These are phyloP conservation scores for Nicotiana rustica DNA, from an alignment of 305 asterid genomes.

Conservation along the genomic window DNA sequence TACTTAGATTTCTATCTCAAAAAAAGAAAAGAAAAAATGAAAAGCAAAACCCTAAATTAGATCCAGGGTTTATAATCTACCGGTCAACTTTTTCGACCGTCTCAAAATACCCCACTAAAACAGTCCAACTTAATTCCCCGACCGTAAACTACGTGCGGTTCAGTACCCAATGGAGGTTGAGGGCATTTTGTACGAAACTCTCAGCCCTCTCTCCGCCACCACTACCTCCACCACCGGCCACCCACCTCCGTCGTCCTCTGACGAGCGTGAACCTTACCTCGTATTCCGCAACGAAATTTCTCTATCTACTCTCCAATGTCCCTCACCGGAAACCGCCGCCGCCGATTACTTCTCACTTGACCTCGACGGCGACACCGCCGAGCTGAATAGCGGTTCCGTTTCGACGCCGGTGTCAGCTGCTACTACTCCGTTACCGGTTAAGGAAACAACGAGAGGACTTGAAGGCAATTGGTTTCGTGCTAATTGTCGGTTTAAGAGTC, in stretches of 20 bases:
- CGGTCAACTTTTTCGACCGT: background rate
- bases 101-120: background rate
- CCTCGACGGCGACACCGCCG: constrained; percentile 49
- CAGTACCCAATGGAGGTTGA: constrained; percentile 40
- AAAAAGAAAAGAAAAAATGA: no score
- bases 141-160: background rate
- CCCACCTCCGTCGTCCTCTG: constrained; percentile 47
- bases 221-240: constrained; percentile 34
- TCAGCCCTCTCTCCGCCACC: background rate
- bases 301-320: constrained; percentile 44
- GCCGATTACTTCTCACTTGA: constrained; percentile 87
- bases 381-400: constrained; percentile 25
- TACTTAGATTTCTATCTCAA: no score
- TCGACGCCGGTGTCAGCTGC: constrained; percentile 44
- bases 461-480: constrained; percentile 89
- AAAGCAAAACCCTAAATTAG: background rate
- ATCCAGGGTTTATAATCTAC: background rate
- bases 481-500: constrained; percentile 72
- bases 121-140: background rate
- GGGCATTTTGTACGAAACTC: constrained; percentile 65
- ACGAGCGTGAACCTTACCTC: constrained; percentile 53
- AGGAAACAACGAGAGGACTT: constrained; percentile 49
- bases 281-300: constrained; percentile 74
- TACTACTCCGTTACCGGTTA: constrained; percentile 45
- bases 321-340: constrained; percentile 61